Conservation (phyloP, 2,329 filamentous ascomycete genomes). For the Fusarium veterinarium region DNA sequence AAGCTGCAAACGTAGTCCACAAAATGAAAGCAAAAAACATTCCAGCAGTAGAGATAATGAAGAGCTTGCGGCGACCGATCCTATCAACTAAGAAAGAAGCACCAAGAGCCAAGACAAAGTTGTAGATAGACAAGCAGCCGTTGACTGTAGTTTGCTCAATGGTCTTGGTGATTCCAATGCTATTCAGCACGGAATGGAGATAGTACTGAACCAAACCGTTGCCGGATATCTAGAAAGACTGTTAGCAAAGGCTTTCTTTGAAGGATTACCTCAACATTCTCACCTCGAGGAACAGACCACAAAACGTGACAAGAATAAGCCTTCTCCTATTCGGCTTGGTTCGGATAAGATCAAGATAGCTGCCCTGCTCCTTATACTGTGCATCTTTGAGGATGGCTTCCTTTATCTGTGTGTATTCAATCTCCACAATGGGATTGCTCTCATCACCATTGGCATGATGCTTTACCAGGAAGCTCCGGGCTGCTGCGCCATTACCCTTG, state of each 20-base stretch:
- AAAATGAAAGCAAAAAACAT: slow-evolving; percentile 35
- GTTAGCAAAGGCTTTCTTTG: not conserved
- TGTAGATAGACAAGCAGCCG: slow-evolving; percentile 47
- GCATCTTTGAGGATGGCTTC: not conserved
- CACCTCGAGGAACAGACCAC: not conserved
- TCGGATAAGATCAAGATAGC: not conserved
- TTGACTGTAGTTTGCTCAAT: slow-evolving; percentile 47
- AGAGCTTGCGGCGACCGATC: slow-evolving; percentile 17
- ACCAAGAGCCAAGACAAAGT: slow-evolving; percentile 49
- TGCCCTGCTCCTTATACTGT: not conserved
- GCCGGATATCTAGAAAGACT: not conserved
- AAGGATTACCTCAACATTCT: accelerated
- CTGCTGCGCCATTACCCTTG: not conserved
- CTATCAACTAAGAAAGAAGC: slow-evolving; percentile 44
- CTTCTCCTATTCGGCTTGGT: not conserved
- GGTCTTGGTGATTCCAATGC: slow-evolving; percentile 52
- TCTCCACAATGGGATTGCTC: not conserved
- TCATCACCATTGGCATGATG: not conserved
- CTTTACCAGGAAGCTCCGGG: not conserved
- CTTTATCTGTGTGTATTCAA: not conserved
- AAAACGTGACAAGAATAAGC: not conserved
- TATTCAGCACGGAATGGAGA: slow-evolving; percentile 51
- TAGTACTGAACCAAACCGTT: slow-evolving; percentile 43
- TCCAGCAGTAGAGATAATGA: slow-evolving; percentile 14
- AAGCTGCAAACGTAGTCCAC: slow-evolving; percentile 38